Evolutionary conservation across 768 basidiomycete genomes (phyloP).

Genomic region (Psilocybe cyanescens): DNA sequence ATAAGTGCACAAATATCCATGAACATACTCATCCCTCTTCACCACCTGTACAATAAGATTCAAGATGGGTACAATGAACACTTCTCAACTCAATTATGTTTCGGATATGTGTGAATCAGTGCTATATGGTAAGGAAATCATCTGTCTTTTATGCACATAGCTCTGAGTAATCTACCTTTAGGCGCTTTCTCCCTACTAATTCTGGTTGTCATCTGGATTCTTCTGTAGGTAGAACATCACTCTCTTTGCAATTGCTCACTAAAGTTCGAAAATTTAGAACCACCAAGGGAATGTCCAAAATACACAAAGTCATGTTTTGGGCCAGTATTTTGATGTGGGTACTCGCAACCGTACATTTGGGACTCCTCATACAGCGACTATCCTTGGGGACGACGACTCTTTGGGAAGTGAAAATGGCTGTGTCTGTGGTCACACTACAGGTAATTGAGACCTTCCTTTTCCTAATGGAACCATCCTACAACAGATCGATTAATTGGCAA

Average conservation of each 20-base stretch:
- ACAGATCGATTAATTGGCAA: no score
- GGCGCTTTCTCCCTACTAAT: slow-evolving; percentile 1
- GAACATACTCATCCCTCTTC: no score
- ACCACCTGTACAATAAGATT: neutral
- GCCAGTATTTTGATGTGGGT: slow-evolving; percentile 3
- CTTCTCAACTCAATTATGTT: neutral
- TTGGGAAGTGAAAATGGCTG: slow-evolving; percentile 2
- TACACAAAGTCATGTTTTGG: neutral
- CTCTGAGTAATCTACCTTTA: neutral
- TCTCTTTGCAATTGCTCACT: no score
- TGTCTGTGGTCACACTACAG: neutral
- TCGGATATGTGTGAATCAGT: neutral
- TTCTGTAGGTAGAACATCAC: neutral
- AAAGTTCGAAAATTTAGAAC: neutral
- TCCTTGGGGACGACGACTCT: neutral
- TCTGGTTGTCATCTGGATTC: slow-evolving; percentile 1
- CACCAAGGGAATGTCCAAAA: neutral
- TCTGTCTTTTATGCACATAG: neutral
- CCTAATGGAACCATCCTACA: no score
- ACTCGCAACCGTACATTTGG: neutral
- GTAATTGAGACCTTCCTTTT: neutral
- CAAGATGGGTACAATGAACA: slow-evolving; percentile 3
- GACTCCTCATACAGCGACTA: neutral
- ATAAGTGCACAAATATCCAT: no score
- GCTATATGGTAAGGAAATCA: neutral